Conservation (phyloP, 345 rosid species). For the Camelina sativa region DNA sequence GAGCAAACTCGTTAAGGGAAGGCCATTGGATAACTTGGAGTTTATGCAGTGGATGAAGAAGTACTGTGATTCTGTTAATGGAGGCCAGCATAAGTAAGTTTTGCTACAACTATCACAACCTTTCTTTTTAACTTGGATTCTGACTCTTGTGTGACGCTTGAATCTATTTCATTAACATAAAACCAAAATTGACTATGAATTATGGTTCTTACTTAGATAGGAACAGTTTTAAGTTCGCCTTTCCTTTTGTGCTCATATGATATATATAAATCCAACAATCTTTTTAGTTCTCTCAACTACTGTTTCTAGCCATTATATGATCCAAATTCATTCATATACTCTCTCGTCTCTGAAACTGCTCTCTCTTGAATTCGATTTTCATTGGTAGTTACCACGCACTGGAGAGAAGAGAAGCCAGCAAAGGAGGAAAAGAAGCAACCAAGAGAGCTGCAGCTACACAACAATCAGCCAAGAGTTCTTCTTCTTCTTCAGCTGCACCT, state of each 20-base stretch:
- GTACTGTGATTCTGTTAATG: constrained; percentile 85
- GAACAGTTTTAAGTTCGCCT: constrained; percentile 3
- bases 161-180: not conserved
- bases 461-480: constrained; percentile 60
- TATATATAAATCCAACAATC: too few species aligned
- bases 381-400: constrained; percentile 73
- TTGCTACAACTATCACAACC: not conserved
- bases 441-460: constrained; percentile 70
- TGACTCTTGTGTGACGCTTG: not conserved
- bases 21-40: constrained; percentile 97
- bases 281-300: too few species aligned
- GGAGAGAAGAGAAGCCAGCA: constrained; percentile 91
- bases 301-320: not conserved
- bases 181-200: not conserved
- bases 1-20: constrained; percentile 88
- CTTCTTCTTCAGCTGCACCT: constrained; percentile 59
- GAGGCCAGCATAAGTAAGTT: constrained; percentile 61
- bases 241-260: too few species aligned
- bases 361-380: not conserved
- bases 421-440: constrained; percentile 86
- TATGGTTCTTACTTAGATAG: not conserved
- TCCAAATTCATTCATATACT: not conserved
- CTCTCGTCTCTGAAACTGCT: constrained; percentile 11
- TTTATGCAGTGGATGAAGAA: constrained; percentile 99
- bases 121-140: not conserved